phyloP scores from a whole-genome alignment of 345 rosid genomes.

The Euphorbia peplus region DNA sequence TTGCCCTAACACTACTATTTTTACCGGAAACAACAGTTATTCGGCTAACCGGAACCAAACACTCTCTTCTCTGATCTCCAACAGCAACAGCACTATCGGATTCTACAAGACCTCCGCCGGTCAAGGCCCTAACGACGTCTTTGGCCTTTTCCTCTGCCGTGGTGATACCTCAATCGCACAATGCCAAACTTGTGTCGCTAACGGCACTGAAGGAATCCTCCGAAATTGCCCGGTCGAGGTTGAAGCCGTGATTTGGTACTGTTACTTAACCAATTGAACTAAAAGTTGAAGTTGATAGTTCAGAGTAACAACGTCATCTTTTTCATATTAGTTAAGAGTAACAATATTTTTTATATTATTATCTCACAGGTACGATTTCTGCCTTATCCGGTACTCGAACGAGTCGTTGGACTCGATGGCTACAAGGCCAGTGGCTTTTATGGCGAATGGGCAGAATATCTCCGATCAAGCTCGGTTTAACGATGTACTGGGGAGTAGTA shows the following conservation, averaged over 20 bases:
- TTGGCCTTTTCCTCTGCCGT: conserved; percentile 39
- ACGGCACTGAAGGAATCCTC: conserved; percentile 13
- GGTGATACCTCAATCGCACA: conserved; percentile 19
- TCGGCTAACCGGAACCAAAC: conserved; percentile 17
- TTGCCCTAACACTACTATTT: conserved; percentile 16
- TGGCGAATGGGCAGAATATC: background rate
- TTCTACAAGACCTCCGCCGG: conserved; percentile 27
- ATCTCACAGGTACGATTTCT: conserved; percentile 33
- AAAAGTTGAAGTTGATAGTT: too few relatives aligned
- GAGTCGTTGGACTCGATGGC: conserved; percentile 6
- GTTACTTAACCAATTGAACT: too few relatives aligned
- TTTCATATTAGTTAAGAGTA: too few relatives aligned
- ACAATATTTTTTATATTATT: too few relatives aligned
- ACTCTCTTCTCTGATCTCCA: conserved; percentile 29
- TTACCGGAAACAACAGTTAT: conserved; percentile 17
- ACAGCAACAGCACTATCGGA: background rate
- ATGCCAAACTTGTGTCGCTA: conserved; percentile 23
- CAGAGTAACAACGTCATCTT: too few relatives aligned
- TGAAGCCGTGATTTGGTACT: conserved; percentile 22
- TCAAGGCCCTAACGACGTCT: conserved; percentile 9
- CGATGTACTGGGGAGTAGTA: background rate
- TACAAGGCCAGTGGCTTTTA: accelerated
- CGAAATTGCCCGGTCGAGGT: conserved; percentile 22
- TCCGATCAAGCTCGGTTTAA: conserved; percentile 17
- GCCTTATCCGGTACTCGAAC: conserved; percentile 31